Base-by-base conservation (phyloP, 176 grass and related monocot genomes). In the Avena insularis region DNA sequence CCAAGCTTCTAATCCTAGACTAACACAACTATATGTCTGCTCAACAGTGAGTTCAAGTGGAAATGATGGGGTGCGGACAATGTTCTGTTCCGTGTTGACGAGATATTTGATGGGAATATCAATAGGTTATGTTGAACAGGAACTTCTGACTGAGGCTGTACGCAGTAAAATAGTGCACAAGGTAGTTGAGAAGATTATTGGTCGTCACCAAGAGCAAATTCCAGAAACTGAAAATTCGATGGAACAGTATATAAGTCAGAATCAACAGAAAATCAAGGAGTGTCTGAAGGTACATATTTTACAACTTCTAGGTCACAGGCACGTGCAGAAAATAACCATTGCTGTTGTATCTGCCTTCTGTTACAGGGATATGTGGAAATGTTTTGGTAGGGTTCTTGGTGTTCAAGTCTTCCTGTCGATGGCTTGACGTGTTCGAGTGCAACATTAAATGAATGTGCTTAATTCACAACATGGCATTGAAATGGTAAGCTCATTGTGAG, bases 271-370 rank as follows among this genome's bases (percentile, higher is more conserved):
- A 17, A 67, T 91, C 25, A 53, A 46, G 5, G 21, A 87, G 9
- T 57, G 86, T 79, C 64, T 87, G 51, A 82, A 84, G 84, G 89
- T 91, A 63, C 16, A 82, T 53, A 13, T 36, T 35, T 69, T 82
- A 54, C 5, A 81, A 69, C 9, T 55, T 69, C 4, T 55, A 20
- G 15, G 46, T 55, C 47, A 54, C 66, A 54, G 15, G 47, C 23
- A 69, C 2, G 54, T 82, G 62, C 5, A 82, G 9, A 47, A 68
- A 82, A n/a, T 67, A 29, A 55, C 27, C 48, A 49, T 55, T 25
- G 55, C 9, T 38, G 12, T 70, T 82, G 2, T 64, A 29, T 49
- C n/a, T 66, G 4, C 54, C 23, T 82, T 51, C 65, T 81, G n/a
- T 64, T 81, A 47, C 60, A 81, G 79, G 13, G 13, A 67, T 48